These are phyloP conservation scores for Acer yangbiense DNA, from an alignment of 345 rosid genomes.

Conservation along the genomic window DNA sequence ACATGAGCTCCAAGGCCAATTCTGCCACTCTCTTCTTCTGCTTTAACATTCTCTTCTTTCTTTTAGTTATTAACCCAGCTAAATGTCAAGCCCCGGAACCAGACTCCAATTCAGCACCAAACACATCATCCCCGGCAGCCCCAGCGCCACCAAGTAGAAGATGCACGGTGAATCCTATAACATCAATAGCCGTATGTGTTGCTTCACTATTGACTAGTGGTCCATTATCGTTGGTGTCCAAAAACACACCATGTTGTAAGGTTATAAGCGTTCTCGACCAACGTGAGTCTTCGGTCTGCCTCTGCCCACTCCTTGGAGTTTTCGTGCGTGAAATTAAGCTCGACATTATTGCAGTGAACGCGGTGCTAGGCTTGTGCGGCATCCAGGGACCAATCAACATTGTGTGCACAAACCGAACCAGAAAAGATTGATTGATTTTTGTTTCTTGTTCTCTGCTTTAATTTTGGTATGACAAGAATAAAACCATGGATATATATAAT, in stretches of 20 bases:
- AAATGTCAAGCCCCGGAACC: background rate
- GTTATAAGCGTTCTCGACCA: constrained; percentile 8
- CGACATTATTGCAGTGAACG: background rate
- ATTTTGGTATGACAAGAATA: no score
- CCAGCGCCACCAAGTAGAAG: background rate
- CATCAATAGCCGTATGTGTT: background rate
- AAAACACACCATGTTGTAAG: constrained; percentile 20
- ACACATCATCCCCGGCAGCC: background rate
- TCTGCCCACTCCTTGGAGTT: constrained; percentile 27
- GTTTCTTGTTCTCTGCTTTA: background rate
- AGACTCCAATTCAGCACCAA: background rate
- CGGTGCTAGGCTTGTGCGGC: background rate
- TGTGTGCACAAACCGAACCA: background rate
- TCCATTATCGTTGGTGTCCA: background rate
- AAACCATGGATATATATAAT: no score
- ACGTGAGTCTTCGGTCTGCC: constrained; percentile 20
- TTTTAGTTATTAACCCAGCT: constrained; percentile 9
- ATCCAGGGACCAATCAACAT: background rate
- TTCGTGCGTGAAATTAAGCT: constrained; percentile 8
- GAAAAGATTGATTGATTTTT: background rate
- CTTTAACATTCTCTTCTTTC: constrained; percentile 19
- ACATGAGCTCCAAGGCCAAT: constrained; percentile 6
- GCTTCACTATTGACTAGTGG: background rate
- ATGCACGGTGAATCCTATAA: constrained; percentile 11
- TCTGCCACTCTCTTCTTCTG: constrained; percentile 19